Percentiles rank a stretch among this genome's conserved stretches.
These are phyloP conservation scores for Plasmodium yoelii DNA, from an alignment of 169 alveolate genomes.

Conservation along the genomic window DNA sequence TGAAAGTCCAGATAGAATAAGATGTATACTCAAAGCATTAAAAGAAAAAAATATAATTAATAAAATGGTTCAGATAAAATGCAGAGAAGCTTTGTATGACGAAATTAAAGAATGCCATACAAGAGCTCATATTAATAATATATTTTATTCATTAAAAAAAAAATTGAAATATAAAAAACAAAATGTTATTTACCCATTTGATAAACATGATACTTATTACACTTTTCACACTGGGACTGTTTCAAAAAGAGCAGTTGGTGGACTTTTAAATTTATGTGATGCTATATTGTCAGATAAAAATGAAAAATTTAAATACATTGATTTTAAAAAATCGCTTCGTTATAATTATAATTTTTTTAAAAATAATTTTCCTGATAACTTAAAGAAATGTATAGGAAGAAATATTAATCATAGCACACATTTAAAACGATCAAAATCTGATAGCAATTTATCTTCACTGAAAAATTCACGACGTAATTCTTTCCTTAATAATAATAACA, in stretches of 20 bases:
- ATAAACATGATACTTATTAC: conserved; percentile 78
- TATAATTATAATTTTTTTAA: conserved; percentile 61
- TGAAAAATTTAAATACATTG: conserved; percentile 65
- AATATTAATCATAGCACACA: conserved; percentile 10
- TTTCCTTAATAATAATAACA: not conserved
- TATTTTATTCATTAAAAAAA: conserved; percentile 43
- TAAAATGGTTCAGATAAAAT: conserved; percentile 72
- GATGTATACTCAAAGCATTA: conserved; percentile 45
- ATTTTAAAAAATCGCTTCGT: conserved; percentile 48
- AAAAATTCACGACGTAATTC: not conserved
- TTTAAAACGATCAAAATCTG: conserved; percentile 47
- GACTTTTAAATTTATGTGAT: conserved; percentile 77
- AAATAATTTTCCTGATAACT: not conserved
- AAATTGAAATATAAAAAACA: conserved; percentile 54
- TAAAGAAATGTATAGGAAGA: not conserved
- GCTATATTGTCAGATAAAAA: conserved; percentile 49
- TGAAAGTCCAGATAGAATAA: conserved; percentile 44
- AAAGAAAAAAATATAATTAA: conserved; percentile 61
- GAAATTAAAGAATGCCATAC: conserved; percentile 63
- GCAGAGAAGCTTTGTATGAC: conserved; percentile 56
- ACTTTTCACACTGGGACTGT: conserved; percentile 79
- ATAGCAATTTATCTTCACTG: conserved; percentile 11
- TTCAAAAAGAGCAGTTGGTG: conserved; percentile 82
- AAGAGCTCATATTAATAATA: conserved; percentile 50
- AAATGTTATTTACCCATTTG: conserved; percentile 56